Conservation (phyloP, 2,329 filamentous ascomycete species). For the Balansia obtecta region DNA sequence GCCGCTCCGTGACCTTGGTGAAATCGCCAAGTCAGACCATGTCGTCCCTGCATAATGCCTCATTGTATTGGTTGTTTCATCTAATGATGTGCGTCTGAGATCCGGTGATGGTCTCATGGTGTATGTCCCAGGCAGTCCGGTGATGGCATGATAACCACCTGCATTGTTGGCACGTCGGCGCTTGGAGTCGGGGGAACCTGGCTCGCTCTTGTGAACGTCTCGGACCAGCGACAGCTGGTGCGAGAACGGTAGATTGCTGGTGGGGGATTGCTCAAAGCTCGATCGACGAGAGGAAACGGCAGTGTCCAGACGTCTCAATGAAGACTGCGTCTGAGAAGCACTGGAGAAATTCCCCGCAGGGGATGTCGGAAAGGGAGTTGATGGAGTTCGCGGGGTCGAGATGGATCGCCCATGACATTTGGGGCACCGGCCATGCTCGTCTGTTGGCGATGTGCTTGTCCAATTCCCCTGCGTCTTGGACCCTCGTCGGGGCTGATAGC, state of each 20-base stretch:
- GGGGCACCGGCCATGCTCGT: slow-evolving; percentile 47
- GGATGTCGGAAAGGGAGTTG: slow-evolving; percentile 29
- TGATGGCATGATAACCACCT: slow-evolving; percentile 20
- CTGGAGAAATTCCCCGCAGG: slow-evolving; percentile 16
- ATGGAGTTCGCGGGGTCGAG: slow-evolving; percentile 48
- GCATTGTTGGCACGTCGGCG: slow-evolving; percentile 45
- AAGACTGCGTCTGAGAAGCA: slow-evolving; percentile 11
- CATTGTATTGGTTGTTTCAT: slow-evolving; percentile 9
- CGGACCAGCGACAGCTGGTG: slow-evolving; percentile 13
- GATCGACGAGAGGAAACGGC: slow-evolving; percentile 14
- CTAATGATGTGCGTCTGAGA: slow-evolving; percentile 11
- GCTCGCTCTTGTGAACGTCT: slow-evolving; percentile 25
- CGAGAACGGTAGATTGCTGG: slow-evolving; percentile 12
- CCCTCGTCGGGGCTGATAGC: slow-evolving; percentile 75
- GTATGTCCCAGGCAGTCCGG: slow-evolving; percentile 5
- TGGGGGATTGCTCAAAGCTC: slow-evolving; percentile 16
- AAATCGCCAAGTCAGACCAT: slow-evolving; percentile 17
- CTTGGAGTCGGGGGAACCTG: slow-evolving; percentile 41
- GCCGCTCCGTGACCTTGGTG: slow-evolving; percentile 22
- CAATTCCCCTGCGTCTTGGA: slow-evolving; percentile 19
- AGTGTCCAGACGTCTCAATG: slow-evolving; percentile 12
- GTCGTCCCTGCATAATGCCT: slow-evolving; percentile 14
- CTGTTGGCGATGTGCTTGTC: slow-evolving; percentile 23
- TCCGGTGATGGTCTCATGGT: slow-evolving; percentile 8
- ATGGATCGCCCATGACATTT: slow-evolving; percentile 62